These are phyloP conservation scores for Triticum timopheevii DNA, from an alignment of 176 grass and related monocot species.

Conservation along the genomic window DNA sequence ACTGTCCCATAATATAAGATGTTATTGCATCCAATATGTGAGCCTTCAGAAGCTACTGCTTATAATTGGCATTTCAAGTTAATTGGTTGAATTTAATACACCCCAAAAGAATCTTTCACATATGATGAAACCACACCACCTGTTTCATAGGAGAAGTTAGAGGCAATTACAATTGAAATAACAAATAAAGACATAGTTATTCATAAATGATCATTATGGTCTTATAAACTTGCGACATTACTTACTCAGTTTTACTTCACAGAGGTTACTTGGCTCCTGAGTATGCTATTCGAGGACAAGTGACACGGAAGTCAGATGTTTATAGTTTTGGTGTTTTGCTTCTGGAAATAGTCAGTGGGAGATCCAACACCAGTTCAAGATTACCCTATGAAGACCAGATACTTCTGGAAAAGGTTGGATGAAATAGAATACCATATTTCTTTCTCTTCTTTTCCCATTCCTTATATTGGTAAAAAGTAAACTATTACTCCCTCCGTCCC, in stretches of 20 bases:
- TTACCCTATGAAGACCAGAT: conserved; percentile 67
- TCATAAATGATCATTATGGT: neutral
- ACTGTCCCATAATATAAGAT: too few species aligned
- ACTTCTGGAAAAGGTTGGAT: conserved; percentile 64
- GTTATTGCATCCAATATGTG: too few species aligned
- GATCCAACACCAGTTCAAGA: conserved; percentile 63
- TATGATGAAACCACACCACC: neutral
- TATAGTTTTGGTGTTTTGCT: conserved; percentile 83
- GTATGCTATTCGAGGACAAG: conserved; percentile 86
- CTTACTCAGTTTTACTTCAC: conserved; percentile 41
- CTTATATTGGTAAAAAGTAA: conserved; percentile 13
- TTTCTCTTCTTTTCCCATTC: neutral
- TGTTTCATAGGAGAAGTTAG: conserved; percentile 5
- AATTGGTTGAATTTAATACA: conserved; percentile 3
- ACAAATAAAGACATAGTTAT: conserved; percentile 4
- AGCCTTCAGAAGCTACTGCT: neutral
- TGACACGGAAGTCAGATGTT: conserved; percentile 82
- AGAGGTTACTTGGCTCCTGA: conserved; percentile 86
- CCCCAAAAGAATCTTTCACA: neutral
- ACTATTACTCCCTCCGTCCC: too few species aligned
- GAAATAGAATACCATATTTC: neutral
- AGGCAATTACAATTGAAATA: neutral
- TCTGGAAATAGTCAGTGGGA: conserved; percentile 79
- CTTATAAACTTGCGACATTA: conserved; percentile 19
- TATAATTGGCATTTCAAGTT: neutral